phyloP scores from a whole-genome alignment of 202 grass and related monocot species.

The Panicum virgatum region DNA sequence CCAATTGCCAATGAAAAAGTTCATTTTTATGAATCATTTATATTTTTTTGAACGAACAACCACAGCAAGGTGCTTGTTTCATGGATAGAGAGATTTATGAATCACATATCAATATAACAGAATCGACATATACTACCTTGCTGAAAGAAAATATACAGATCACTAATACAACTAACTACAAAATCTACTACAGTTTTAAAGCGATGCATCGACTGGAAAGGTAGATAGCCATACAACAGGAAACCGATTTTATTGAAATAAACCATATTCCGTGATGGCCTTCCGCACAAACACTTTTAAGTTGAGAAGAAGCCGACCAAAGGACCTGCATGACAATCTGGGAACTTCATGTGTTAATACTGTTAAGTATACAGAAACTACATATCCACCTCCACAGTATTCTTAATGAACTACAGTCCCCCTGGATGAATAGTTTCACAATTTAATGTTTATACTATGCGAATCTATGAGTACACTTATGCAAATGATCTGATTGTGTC shows the following conservation, averaged over 20 bases:
- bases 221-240: neutral
- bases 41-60: no score
- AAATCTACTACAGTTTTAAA: neutral
- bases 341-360: neutral
- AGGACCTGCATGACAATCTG: neutral
- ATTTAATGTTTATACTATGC: slow-evolving; percentile 8
- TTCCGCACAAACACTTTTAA: neutral
- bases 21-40: neutral
- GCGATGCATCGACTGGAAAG: neutral
- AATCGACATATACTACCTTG: neutral
- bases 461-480: neutral
- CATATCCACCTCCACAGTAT: neutral
- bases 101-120: neutral
- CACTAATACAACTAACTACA: neutral
- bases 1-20: neutral
- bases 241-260: neutral
- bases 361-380: neutral
- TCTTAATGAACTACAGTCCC: neutral
- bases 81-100: no score
- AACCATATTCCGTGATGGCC: neutral
- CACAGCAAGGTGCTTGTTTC: no score
- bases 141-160: neutral
- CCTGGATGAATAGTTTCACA: slow-evolving; percentile 6
- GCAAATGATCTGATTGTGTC: slow-evolving; percentile 21
- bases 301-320: neutral